These are phyloP conservation scores for Canavalia gladiata DNA, from an alignment of 306 rosid species.

Conservation along the genomic window DNA sequence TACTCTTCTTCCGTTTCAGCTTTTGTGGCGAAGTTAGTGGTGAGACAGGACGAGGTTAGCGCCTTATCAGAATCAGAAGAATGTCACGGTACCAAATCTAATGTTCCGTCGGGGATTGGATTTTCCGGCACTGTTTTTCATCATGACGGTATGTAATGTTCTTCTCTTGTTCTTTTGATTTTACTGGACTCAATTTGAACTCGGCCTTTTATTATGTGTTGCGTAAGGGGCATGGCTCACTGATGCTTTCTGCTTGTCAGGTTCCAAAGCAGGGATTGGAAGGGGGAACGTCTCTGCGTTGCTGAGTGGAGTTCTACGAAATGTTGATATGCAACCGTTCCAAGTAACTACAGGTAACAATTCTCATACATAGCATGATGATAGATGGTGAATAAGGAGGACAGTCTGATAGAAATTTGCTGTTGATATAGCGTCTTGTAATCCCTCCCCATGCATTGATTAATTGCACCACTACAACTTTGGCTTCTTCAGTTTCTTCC, in stretches of 20 bases:
- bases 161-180: not conserved
- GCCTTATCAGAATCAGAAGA: slow-evolving; percentile 32
- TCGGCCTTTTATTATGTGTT: not conserved
- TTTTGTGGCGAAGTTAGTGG: slow-evolving; percentile 52
- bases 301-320: slow-evolving; percentile 56
- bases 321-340: slow-evolving; percentile 56
- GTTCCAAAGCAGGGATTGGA: slow-evolving; percentile 48
- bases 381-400: not conserved
- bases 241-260: slow-evolving; percentile 44
- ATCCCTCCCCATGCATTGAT: slow-evolving; percentile 11
- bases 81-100: slow-evolving; percentile 31
- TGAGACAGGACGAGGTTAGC: slow-evolving; percentile 46
- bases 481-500: slow-evolving; percentile 7
- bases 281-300: slow-evolving; percentile 53
- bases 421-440: not conserved
- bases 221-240: not conserved
- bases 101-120: slow-evolving; percentile 30
- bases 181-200: not conserved
- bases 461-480: not conserved
- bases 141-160: slow-evolving; percentile 45
- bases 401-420: slow-evolving; percentile 4
- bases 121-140: slow-evolving; percentile 23
- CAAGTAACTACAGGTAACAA: slow-evolving; percentile 66
- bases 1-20: slow-evolving; percentile 50
- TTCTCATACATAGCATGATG: slow-evolving; percentile 35